phyloP scores from a whole-genome alignment of 2,329 filamentous ascomycete species.

The Aspergillus thermomutatus region DNA sequence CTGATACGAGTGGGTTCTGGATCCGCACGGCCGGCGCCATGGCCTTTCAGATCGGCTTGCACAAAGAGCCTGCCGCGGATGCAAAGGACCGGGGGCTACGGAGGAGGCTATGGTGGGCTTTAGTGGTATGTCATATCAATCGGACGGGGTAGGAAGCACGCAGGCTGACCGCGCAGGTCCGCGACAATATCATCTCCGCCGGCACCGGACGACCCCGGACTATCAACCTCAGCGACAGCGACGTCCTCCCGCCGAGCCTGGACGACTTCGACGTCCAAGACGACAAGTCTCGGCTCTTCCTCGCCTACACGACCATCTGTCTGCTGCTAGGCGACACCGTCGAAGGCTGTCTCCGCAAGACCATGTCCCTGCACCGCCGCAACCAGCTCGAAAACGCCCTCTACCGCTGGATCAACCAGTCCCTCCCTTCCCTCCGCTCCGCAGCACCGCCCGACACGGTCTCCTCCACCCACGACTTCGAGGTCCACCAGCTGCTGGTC shows the following conservation, averaged over 20 bases:
- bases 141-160: no score
- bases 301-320: slow-evolving; percentile 39
- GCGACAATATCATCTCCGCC: slow-evolving; percentile 41
- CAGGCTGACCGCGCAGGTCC: slow-evolving; percentile 24
- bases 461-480: slow-evolving; percentile 20
- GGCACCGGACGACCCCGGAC: slow-evolving; percentile 41
- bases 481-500: slow-evolving; percentile 35
- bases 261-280: slow-evolving; percentile 32
- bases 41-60: slow-evolving; percentile 43
- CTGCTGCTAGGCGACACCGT: slow-evolving; percentile 41
- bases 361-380: slow-evolving; percentile 28
- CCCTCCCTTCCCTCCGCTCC: slow-evolving; percentile 8
- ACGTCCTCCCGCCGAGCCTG: slow-evolving; percentile 36
- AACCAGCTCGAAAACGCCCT: slow-evolving; percentile 37
- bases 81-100: slow-evolving; percentile 34
- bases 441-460: slow-evolving; percentile 1
- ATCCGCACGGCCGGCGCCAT: slow-evolving; percentile 40
- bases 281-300: slow-evolving; percentile 32
- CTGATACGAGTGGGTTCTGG: slow-evolving; percentile 44
- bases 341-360: slow-evolving; percentile 33
- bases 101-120: slow-evolving; percentile 44
- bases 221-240: slow-evolving; percentile 39
- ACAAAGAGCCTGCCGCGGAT: slow-evolving; percentile 37
- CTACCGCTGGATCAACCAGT: slow-evolving; percentile 40
- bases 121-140: slow-evolving; percentile 35